phyloP scores from a whole-genome alignment of 2,329 filamentous ascomycete species.

The Aspergillus melleus region DNA sequence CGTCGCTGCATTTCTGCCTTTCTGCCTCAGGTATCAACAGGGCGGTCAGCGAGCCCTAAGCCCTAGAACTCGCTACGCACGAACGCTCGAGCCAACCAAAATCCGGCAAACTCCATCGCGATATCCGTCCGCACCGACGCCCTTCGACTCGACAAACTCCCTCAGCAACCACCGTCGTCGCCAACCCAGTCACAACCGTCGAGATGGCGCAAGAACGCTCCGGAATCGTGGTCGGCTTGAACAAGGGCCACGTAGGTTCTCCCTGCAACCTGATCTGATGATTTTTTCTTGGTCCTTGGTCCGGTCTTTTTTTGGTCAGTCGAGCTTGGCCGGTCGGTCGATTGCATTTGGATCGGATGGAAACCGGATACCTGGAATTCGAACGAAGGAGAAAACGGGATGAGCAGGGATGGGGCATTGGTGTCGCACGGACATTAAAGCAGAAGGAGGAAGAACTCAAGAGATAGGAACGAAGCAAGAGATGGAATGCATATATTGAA shows the following conservation, averaged over 20 bases:
- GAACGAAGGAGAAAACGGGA: conserved; percentile 7
- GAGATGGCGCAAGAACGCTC: conserved; percentile 54
- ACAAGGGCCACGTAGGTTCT: conserved; percentile 66
- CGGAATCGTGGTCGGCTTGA: conserved; percentile 61
- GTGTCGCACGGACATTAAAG: neutral
- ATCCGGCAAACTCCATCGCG: conserved; percentile 25
- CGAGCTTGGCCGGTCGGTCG: neutral
- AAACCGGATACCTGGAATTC: conserved; percentile 5
- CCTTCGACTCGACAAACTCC: conserved; percentile 29
- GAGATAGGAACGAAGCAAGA: neutral
- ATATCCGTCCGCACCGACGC: conserved; percentile 26
- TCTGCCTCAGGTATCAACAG: neutral
- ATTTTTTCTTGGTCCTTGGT: neutral
- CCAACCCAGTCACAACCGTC: conserved; percentile 40
- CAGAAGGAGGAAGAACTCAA: neutral
- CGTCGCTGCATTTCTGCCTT: neutral
- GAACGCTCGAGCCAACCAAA: conserved; percentile 34
- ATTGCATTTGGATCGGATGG: conserved; percentile 1
- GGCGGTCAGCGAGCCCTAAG: conserved; percentile 33
- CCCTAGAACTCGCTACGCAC: conserved; percentile 42
- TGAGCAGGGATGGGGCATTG: neutral
- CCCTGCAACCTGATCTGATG: conserved; percentile 9
- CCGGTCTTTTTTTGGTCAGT: neutral
- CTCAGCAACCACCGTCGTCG: conserved; percentile 29
- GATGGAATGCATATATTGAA: neutral